Evolutionary conservation across 345 rosid genomes (phyloP), one percentile per base, ranked within the genome.

Genomic region (Acer yangbiense): DNA sequence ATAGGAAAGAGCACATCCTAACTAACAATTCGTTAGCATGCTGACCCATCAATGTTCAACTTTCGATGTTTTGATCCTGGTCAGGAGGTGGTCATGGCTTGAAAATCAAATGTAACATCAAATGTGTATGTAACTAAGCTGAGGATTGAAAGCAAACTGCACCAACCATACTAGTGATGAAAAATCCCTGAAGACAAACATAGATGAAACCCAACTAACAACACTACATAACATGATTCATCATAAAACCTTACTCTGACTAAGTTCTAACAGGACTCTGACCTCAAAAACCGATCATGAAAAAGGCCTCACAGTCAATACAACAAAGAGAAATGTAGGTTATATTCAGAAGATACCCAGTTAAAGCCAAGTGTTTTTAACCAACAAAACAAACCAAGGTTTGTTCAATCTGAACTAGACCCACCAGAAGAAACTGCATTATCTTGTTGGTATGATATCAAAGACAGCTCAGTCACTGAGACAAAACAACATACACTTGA

Each of bases 401-500:
- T 64, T 74, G 65, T 60, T 64, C 77, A 76, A 76, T 60, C 55
- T 11, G 66, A 80, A 57, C 62, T 61, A 61, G 71, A 79, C 72
- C 74, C 16, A 74, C 54, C 27, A 35, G 72, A 82, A 71, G 78
- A 83, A 83, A 86, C 82, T 62, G 78, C 74, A 83, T 46, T 71
- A 72, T 65, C 74, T 64, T 23, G 58, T 55, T 62, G 78, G 76
- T 27, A 25, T 20, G 44, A 75, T 71, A 70, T 68, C 72, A 80
- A 76, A 74, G 65, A 80, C 66, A 79, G 44, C 81, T 55, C 74
- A 32, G 65, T 82, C 85, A 78, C 44, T 75, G 87, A 76, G 89
- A 83, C 92, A 84, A 87, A 75, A 84, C 80, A 84, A 78, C 88
- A 86, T 83, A 87, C 92, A 89, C 85, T 62, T 82, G 69, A 82